phyloP scores from a whole-genome alignment of 1,139 yeast species.

The Sugiyamaella castrensis region DNA sequence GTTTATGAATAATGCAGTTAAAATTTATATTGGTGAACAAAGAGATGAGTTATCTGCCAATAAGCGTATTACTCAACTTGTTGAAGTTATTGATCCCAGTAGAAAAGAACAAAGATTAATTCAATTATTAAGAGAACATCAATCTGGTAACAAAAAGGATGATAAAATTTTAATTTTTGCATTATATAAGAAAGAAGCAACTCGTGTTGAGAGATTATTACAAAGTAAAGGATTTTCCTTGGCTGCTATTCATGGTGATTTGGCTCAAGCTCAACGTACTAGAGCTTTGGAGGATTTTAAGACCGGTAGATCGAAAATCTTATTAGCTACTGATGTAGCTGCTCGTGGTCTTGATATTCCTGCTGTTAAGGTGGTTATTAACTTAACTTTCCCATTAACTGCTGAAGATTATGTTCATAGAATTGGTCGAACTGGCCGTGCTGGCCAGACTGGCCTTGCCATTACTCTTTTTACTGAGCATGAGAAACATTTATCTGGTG shows the following conservation, averaged over 20 bases:
- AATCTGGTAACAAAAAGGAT: slow-evolving; percentile 54
- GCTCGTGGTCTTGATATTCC: slow-evolving; percentile 99
- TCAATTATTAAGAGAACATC: slow-evolving; percentile 70
- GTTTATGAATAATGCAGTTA: slow-evolving; percentile 80
- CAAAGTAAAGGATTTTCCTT: slow-evolving; percentile 72
- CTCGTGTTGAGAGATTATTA: slow-evolving; percentile 78
- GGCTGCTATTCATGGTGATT: slow-evolving; percentile 95
- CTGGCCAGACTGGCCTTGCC: slow-evolving; percentile 92
- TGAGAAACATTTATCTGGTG: slow-evolving; percentile 96
- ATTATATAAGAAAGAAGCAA: slow-evolving; percentile 92
- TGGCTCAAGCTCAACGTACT: slow-evolving; percentile 89
- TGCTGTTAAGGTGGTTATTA: slow-evolving; percentile 92
- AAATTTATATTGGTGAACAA: slow-evolving; percentile 81
- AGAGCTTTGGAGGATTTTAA: slow-evolving; percentile 83
- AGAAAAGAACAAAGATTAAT: slow-evolving; percentile 76
- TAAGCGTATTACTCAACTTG: slow-evolving; percentile 87
- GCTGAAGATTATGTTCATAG: slow-evolving; percentile 98
- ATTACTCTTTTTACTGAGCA: slow-evolving; percentile 95
- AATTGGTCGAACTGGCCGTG: slow-evolving; percentile 98
- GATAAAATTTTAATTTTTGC: slow-evolving; percentile 92
- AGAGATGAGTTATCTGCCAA: slow-evolving; percentile 92
- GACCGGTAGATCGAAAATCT: slow-evolving; percentile 66
- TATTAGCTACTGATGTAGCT: slow-evolving; percentile 97
- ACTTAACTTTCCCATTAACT: slow-evolving; percentile 94
- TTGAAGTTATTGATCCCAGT: slow-evolving; percentile 85